Evolutionary conservation across 2,329 filamentous ascomycete species (phyloP).

Genomic region (Xylariaceae sp.): DNA sequence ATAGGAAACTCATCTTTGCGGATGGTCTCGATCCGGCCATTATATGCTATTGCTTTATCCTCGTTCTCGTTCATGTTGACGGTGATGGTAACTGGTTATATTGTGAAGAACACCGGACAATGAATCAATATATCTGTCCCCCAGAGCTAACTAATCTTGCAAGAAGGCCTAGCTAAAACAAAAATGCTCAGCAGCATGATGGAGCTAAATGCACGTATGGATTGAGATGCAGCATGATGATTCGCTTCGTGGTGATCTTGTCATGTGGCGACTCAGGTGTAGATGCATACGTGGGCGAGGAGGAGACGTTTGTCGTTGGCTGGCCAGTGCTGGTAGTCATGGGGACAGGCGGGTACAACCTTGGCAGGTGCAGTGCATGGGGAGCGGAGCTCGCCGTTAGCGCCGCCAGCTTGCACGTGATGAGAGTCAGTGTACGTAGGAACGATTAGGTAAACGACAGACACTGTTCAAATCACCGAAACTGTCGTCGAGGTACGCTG

Average conservation of each 20-base stretch:
- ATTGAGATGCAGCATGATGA: not conserved
- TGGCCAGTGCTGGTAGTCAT: not conserved
- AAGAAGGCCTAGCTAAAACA: conserved; percentile 1
- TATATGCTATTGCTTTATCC: conserved; percentile 42
- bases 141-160: conserved; percentile 1
- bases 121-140: conserved; percentile 12
- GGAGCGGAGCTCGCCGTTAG: conserved; percentile 1
- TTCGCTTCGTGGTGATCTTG: not conserved
- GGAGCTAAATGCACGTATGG: conserved; percentile 1
- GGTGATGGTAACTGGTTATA: conserved; percentile 14
- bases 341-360: not conserved
- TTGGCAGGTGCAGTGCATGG: not conserved
- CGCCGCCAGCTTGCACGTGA: not conserved
- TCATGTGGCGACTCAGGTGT: conserved; percentile 16
- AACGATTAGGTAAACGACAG: too few relatives aligned
- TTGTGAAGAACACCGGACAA: conserved; percentile 11
- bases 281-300: not conserved
- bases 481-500: not conserved
- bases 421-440: not conserved
- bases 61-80: conserved; percentile 30
- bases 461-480: not conserved
- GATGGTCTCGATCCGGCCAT: conserved; percentile 53
- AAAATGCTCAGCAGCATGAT: conserved; percentile 14
- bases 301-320: not conserved
- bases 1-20: conserved; percentile 62